Percentiles rank a stretch among this genome's conserved stretches.
These are phyloP conservation scores for Monosporascus ibericus DNA, from an alignment of 2,329 filamentous ascomycete genomes.

Conservation along the genomic window DNA sequence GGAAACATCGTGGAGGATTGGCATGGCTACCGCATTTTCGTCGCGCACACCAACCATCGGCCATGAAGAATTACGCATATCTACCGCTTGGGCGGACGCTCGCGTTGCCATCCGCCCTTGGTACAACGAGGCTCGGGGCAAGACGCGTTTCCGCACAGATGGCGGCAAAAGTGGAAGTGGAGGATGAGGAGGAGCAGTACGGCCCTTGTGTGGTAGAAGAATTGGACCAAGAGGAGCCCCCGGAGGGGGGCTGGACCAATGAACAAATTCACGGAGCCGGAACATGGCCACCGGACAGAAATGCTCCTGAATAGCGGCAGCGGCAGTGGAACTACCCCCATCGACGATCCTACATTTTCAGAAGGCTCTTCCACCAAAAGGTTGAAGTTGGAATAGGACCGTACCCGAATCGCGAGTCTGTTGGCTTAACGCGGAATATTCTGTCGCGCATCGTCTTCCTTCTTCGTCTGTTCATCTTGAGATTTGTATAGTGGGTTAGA, in stretches of 20 bases:
- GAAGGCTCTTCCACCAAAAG: no score
- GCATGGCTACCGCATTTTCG: slow-evolving; percentile 4
- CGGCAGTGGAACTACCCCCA: no score
- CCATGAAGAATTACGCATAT: slow-evolving; percentile 2
- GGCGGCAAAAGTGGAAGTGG: not conserved
- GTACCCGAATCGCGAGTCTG: no score
- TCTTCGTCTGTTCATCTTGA: no score
- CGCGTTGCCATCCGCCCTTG: not conserved
- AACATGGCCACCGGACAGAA: not conserved
- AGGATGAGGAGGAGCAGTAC: not conserved
- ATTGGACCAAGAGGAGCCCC: not conserved
- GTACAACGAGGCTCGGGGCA: not conserved
- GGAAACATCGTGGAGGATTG: slow-evolving; percentile 4
- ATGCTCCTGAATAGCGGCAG: no score
- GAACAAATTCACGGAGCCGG: not conserved
- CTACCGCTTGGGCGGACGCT: not conserved
- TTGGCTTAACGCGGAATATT: no score
- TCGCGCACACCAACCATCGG: slow-evolving; percentile 4
- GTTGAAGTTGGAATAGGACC: no score
- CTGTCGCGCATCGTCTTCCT: no score
- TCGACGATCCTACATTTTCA: no score
- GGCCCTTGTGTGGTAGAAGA: not conserved
- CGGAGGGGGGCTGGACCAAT: not conserved
- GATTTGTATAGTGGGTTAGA: no score
- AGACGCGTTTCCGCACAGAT: not conserved